A percentile compares a stretch with the other conserved stretches of the same genome.
Evolutionary conservation across 768 basidiomycete species (phyloP).

Genomic region (Boletus eberwhitei): DNA sequence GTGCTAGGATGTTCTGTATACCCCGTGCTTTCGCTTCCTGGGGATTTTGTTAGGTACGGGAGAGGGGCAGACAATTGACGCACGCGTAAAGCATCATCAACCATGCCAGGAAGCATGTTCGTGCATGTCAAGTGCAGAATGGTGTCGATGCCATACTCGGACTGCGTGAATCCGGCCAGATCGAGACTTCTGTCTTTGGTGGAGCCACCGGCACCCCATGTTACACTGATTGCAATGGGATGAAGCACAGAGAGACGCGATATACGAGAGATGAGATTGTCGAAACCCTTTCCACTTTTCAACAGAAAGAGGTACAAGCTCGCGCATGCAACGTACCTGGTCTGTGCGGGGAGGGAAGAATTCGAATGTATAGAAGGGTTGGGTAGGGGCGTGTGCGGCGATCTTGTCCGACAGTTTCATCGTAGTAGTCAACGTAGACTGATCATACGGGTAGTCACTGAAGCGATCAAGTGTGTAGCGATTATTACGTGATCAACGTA

Average conservation of each 20-base stretch:
- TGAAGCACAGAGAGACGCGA: slow-evolving; percentile 71
- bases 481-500: slow-evolving; percentile 1
- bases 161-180: slow-evolving; percentile 74
- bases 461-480: not conserved
- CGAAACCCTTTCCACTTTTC: slow-evolving; percentile 62
- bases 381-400: slow-evolving; percentile 34
- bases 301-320: not conserved
- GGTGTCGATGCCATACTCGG: slow-evolving; percentile 75
- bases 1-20: slow-evolving; percentile 85
- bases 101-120: slow-evolving; percentile 87
- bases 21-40: slow-evolving; percentile 78
- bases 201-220: slow-evolving; percentile 96
- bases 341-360: slow-evolving; percentile 97
- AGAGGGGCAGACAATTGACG: slow-evolving; percentile 15
- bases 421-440: not conserved
- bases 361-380: slow-evolving; percentile 91
- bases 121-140: slow-evolving; percentile 96
- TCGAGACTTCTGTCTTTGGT: slow-evolving; percentile 87
- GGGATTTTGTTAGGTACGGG: slow-evolving; percentile 2
- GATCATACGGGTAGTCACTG: not conserved
- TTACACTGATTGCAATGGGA: slow-evolving; percentile 86
- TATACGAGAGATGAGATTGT: slow-evolving; percentile 87
- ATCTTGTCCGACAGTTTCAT: slow-evolving; percentile 83
- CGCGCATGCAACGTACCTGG: slow-evolving; percentile 47
- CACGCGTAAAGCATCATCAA: slow-evolving; percentile 84